A percentile compares a stretch with the other conserved stretches of the same genome.
phyloP scores from a whole-genome alignment of 2,329 filamentous ascomycete species.

The Aquanectria penicillioides region DNA sequence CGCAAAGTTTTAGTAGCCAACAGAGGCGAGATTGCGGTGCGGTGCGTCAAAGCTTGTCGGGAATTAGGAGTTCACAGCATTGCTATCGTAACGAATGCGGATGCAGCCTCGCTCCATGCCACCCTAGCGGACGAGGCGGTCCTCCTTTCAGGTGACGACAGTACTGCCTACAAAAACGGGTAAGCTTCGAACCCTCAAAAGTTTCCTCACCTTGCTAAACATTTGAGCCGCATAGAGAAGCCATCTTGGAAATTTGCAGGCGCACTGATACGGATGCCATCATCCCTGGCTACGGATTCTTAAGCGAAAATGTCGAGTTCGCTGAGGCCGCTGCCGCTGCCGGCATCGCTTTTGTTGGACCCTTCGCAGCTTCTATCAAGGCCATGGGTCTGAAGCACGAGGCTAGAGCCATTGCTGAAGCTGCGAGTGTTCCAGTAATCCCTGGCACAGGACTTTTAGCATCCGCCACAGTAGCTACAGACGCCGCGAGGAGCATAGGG shows the following conservation, averaged over 20 bases:
- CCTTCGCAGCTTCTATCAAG: constrained; percentile 60
- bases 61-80: constrained; percentile 60
- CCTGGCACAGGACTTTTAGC: constrained; percentile 44
- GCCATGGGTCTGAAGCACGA: constrained; percentile 62
- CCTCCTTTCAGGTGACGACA: constrained; percentile 55
- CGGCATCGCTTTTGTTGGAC: constrained; percentile 67
- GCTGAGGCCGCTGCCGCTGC: constrained; percentile 60
- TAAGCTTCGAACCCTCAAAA: not conserved
- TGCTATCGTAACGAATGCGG: constrained; percentile 62
- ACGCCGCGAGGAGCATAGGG: constrained; percentile 48
- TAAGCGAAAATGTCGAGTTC: constrained; percentile 57
- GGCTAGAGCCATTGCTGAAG: constrained; percentile 63
- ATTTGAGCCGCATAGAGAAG: constrained; percentile 18
- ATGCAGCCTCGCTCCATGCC: constrained; percentile 56
- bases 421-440: constrained; percentile 54
- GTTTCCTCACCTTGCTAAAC: not conserved
- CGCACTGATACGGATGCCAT: constrained; percentile 62
- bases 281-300: constrained; percentile 48
- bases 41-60: constrained; percentile 58
- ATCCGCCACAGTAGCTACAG: constrained; percentile 61
- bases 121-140: constrained; percentile 62
- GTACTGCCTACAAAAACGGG: constrained; percentile 44
- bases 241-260: constrained; percentile 49
- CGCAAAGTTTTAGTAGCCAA: constrained; percentile 63
- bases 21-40: constrained; percentile 66